These are phyloP conservation scores for Benincasa hispida DNA, from an alignment of 306 rosid genomes.

Conservation along the genomic window DNA sequence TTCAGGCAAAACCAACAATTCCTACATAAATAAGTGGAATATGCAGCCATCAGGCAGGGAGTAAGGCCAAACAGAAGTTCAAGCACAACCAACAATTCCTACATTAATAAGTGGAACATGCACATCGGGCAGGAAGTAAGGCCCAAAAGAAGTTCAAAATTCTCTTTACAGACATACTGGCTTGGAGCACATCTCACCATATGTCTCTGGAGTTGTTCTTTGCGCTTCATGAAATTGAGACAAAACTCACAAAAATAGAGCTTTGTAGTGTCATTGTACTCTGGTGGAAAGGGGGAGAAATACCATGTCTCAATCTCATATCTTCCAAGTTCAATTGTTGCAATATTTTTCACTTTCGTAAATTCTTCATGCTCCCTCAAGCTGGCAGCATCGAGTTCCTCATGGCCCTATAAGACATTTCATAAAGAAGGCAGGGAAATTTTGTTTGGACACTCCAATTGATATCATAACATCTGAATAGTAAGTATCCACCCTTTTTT, in stretches of 20 bases:
- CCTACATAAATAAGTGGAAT: neutral
- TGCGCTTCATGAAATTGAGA: constrained; percentile 99
- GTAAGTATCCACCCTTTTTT: neutral
- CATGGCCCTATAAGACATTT: constrained; percentile 60
- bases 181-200: constrained; percentile 64
- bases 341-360: constrained; percentile 96
- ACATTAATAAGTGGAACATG: neutral
- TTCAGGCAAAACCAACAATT: neutral
- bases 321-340: constrained; percentile 97
- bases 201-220: constrained; percentile 99
- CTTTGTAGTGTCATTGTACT: constrained; percentile 84
- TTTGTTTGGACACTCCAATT: neutral
- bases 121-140: neutral
- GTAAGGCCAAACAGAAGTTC: neutral
- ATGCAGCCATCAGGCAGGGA: neutral
- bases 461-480: neutral
- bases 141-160: neutral
- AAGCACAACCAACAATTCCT: neutral
- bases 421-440: neutral
- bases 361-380: constrained; percentile 98
- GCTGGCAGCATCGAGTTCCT: constrained; percentile 99
- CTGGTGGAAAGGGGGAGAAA: constrained; percentile 96
- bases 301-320: constrained; percentile 99
- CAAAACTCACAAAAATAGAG: constrained; percentile 94
- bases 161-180: neutral